phyloP scores from a whole-genome alignment of 768 basidiomycete genomes.

The Wakefieldia striispora region DNA sequence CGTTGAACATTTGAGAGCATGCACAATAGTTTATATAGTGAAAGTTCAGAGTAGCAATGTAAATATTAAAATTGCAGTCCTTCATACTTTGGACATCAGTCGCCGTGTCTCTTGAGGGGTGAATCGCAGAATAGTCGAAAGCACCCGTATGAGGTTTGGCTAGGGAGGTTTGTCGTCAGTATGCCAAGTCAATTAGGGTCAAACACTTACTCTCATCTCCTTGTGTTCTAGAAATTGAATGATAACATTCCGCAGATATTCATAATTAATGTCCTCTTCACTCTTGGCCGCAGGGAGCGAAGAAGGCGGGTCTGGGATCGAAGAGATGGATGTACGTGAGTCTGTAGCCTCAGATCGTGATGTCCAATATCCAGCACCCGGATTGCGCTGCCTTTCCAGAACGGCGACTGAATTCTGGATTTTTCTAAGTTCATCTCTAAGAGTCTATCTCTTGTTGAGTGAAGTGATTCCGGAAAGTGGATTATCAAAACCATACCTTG shows the following conservation, averaged over 20 bases:
- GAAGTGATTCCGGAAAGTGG: not conserved
- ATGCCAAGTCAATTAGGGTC: not conserved
- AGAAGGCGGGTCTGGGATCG: slow-evolving; percentile 41
- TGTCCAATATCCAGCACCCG: slow-evolving; percentile 93
- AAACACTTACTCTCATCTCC: slow-evolving; percentile 85
- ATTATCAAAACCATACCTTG: slow-evolving; percentile 58
- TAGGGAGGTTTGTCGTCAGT: slow-evolving; percentile 28
- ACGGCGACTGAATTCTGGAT: slow-evolving; percentile 91
- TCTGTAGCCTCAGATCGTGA: slow-evolving; percentile 38
- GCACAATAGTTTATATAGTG: no score
- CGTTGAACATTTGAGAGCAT: no score
- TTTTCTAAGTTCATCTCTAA: slow-evolving; percentile 93
- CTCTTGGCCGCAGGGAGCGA: slow-evolving; percentile 38
- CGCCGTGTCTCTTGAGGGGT: slow-evolving; percentile 93
- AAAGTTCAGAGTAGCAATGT: no score
- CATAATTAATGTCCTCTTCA: slow-evolving; percentile 93
- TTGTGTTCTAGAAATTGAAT: slow-evolving; percentile 97
- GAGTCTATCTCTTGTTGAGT: slow-evolving; percentile 49
- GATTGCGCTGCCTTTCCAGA: slow-evolving; percentile 86
- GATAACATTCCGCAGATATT: slow-evolving; percentile 95
- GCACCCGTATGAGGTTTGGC: slow-evolving; percentile 87
- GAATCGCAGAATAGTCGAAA: slow-evolving; percentile 90
- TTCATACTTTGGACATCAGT: slow-evolving; percentile 80
- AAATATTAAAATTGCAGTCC: no score
- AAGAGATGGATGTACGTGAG: slow-evolving; percentile 39